These are phyloP conservation scores for Tephrocybe sp. DNA, from an alignment of 768 basidiomycete species.

Conservation along the genomic window DNA sequence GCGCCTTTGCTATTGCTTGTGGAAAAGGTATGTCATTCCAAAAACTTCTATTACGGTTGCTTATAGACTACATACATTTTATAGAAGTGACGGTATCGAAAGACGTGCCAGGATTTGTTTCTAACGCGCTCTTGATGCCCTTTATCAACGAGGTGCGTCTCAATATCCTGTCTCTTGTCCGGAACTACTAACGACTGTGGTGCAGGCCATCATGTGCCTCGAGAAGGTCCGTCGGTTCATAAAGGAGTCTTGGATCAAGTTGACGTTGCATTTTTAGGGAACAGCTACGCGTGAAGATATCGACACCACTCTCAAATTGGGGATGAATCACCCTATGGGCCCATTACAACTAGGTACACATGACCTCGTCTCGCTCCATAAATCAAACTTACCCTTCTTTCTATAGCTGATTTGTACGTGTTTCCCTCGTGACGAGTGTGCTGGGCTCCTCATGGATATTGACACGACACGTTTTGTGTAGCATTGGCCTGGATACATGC, in stretches of 20 bases:
- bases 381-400: neutral
- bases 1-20: slow-evolving; percentile 81
- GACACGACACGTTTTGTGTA: slow-evolving; percentile 27
- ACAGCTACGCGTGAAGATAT: slow-evolving; percentile 93
- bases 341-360: slow-evolving; percentile 86
- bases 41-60: neutral
- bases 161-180: neutral
- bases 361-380: slow-evolving; percentile 3
- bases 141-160: slow-evolving; percentile 86
- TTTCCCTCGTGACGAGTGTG: neutral
- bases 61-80: neutral
- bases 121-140: slow-evolving; percentile 93
- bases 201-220: slow-evolving; percentile 84
- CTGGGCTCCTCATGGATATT: slow-evolving; percentile 1
- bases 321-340: slow-evolving; percentile 96
- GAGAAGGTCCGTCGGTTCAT: slow-evolving; percentile 61
- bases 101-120: slow-evolving; percentile 95
- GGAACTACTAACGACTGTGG: slow-evolving; percentile 4
- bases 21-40: slow-evolving; percentile 65
- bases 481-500: slow-evolving; percentile 97
- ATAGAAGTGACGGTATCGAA: slow-evolving; percentile 88
- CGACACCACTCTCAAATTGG: slow-evolving; percentile 89
- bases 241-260: neutral
- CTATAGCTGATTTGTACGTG: slow-evolving; percentile 55
- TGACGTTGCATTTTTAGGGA: slow-evolving; percentile 46